Percentiles rank a stretch among this genome's conserved stretches.
Evolutionary conservation across 2,329 filamentous ascomycete genomes (phyloP).

Genomic region (Talaromyces sp.): DNA sequence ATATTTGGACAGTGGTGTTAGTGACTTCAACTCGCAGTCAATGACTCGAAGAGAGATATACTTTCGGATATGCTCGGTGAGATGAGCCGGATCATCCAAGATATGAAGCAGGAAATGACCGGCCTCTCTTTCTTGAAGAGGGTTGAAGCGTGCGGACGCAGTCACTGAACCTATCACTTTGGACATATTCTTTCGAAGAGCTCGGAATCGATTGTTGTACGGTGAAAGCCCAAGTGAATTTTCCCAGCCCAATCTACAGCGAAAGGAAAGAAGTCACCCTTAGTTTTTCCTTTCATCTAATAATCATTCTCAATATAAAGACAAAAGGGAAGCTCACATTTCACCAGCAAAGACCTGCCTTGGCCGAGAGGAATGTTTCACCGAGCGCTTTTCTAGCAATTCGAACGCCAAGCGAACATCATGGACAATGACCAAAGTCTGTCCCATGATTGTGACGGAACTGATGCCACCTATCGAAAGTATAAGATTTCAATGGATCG

Average conservation of each 20-base stretch:
- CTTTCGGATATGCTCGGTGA: constrained; percentile 45
- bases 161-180: constrained; percentile 47
- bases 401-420: constrained; percentile 32
- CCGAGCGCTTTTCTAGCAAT: constrained; percentile 35
- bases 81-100: constrained; percentile 36
- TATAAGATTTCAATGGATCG: background rate
- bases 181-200: constrained; percentile 47
- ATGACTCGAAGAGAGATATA: constrained; percentile 7
- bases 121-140: constrained; percentile 46
- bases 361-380: constrained; percentile 31
- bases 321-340: constrained; percentile 29
- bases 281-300: constrained; percentile 12
- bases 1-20: background rate
- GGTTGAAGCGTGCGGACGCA: constrained; percentile 39
- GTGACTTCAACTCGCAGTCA: background rate
- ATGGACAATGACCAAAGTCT: constrained; percentile 38
- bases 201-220: constrained; percentile 39
- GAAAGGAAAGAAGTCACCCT: background rate
- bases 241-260: constrained; percentile 38
- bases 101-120: constrained; percentile 45
- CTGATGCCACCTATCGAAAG: constrained; percentile 33
- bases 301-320: background rate
- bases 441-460: constrained; percentile 37
- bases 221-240: constrained; percentile 34
- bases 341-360: constrained; percentile 33